Evolutionary conservation across 495 filamentous ascomycete species (phyloP).

Genomic region (Aspergillus asperescens): DNA sequence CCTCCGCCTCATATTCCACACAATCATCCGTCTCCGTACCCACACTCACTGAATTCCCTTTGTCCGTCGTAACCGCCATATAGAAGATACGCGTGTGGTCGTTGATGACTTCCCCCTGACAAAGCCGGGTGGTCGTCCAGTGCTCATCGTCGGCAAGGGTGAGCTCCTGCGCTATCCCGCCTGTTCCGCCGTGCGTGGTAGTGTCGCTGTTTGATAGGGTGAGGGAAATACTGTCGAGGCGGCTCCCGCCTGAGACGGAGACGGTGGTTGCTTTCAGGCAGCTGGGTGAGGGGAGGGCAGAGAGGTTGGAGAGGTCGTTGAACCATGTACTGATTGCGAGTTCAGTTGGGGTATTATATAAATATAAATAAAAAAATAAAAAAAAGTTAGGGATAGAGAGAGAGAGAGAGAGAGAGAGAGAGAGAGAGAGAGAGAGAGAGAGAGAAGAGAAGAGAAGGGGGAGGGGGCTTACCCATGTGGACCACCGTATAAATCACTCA

Average conservation of each 20-base stretch:
- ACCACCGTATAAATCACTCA: slow-evolving; percentile 49
- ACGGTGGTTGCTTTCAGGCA: no score
- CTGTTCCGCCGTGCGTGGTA: slow-evolving; percentile 51
- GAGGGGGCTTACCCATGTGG: slow-evolving; percentile 33
- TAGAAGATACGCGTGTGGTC: slow-evolving; percentile 52
- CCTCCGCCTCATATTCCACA: slow-evolving; percentile 41
- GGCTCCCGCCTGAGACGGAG: slow-evolving; percentile 43
- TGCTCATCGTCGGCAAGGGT: slow-evolving; percentile 42
- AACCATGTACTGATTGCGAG: slow-evolving; percentile 38
- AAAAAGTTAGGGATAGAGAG: no score
- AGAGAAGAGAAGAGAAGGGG: background rate
- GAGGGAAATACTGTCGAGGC: slow-evolving; percentile 49
- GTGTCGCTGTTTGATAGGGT: slow-evolving; percentile 41
- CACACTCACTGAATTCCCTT: slow-evolving; percentile 42
- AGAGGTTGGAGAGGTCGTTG: slow-evolving; percentile 43
- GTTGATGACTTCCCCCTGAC: slow-evolving; percentile 47
- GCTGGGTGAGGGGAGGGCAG: slow-evolving; percentile 13
- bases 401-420: no score
- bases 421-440: no score
- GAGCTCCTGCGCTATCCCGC: slow-evolving; percentile 42
- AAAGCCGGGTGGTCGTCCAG: slow-evolving; percentile 48
- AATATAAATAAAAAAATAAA: no score
- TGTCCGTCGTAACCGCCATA: slow-evolving; percentile 48
- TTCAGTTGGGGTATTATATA: background rate
- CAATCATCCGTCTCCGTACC: slow-evolving; percentile 49